A percentile compares a stretch with the other conserved stretches of the same genome.
Evolutionary conservation across 331 rosid genomes (phyloP).

Genomic region (Rhamnella rubrinervis): DNA sequence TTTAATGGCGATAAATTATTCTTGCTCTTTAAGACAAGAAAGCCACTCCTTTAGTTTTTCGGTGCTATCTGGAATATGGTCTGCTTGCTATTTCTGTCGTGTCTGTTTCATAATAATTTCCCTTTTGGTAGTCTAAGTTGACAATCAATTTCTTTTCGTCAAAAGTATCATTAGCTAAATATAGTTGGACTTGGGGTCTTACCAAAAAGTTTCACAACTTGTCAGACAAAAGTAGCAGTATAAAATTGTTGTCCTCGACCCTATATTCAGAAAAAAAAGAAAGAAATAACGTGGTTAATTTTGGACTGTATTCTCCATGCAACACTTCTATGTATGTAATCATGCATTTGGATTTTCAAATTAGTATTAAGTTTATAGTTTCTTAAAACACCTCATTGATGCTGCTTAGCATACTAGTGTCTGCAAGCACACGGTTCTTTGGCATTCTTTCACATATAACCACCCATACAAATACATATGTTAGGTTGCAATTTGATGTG

Average conservation of each 20-base stretch:
- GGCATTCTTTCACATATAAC: too few species aligned
- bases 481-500: slow-evolving; percentile 13
- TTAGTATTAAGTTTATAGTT: neutral
- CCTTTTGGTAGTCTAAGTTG: neutral
- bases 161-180: neutral
- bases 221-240: neutral
- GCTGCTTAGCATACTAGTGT: neutral
- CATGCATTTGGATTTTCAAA: neutral
- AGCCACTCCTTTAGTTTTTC: neutral
- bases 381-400: neutral
- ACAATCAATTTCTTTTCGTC: neutral
- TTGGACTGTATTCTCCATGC: neutral
- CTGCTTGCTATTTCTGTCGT: neutral
- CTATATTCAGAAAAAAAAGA: neutral
- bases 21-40: too few species aligned
- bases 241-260: neutral
- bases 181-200: neutral
- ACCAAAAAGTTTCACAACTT: neutral
- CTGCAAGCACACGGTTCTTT: neutral
- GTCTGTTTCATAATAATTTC: neutral
- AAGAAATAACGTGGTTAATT: neutral
- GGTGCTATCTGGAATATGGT: slow-evolving; percentile 11
- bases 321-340: neutral
- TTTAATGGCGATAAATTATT: neutral
- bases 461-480: too few species aligned